Evolutionary conservation across 2,329 filamentous ascomycete species (phyloP).

Genomic region (Mycosphaerelloides madeirae): DNA sequence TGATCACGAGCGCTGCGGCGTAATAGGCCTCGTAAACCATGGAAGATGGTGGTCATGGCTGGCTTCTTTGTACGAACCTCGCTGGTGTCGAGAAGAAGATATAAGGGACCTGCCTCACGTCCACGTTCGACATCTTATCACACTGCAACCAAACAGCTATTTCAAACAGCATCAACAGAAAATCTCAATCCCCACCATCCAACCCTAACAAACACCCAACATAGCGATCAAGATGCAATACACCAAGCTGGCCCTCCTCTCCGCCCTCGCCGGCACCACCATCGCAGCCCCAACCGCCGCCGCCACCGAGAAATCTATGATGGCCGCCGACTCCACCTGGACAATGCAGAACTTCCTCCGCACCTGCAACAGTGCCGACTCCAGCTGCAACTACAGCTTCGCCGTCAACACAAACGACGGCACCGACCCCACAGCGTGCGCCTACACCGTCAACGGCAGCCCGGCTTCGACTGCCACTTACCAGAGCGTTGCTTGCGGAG

Average conservation of each 20-base stretch:
- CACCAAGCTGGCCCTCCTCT: conserved; percentile 4
- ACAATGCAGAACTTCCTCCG: conserved; percentile 21
- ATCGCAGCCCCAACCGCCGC: conserved; percentile 2
- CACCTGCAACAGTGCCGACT: conserved; percentile 11
- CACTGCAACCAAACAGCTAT: too few species aligned
- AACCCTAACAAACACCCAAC: background rate
- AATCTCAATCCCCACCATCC: background rate
- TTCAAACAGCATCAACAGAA: too few species aligned
- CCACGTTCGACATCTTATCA: too few species aligned
- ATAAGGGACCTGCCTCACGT: too few species aligned
- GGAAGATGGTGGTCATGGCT: too few species aligned
- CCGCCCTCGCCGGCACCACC: conserved; percentile 2
- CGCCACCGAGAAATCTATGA: conserved; percentile 2
- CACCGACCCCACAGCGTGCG: conserved; percentile 10
- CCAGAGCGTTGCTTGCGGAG: conserved; percentile 16
- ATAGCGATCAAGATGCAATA: conserved; percentile 2
- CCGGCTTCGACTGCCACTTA: conserved; percentile 15
- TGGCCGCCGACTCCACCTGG: conserved; percentile 14
- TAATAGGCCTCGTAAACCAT: too few species aligned
- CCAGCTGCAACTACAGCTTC: conserved; percentile 16
- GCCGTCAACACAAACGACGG: conserved; percentile 19
- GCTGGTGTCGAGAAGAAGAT: too few species aligned
- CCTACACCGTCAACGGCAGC: conserved; percentile 15
- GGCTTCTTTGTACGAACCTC: too few species aligned
- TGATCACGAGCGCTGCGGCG: too few species aligned